Percentiles rank a stretch among this genome's conserved stretches.
Evolutionary conservation across 2,329 filamentous ascomycete species (phyloP).

Genomic region (Ophiostoma populinum): DNA sequence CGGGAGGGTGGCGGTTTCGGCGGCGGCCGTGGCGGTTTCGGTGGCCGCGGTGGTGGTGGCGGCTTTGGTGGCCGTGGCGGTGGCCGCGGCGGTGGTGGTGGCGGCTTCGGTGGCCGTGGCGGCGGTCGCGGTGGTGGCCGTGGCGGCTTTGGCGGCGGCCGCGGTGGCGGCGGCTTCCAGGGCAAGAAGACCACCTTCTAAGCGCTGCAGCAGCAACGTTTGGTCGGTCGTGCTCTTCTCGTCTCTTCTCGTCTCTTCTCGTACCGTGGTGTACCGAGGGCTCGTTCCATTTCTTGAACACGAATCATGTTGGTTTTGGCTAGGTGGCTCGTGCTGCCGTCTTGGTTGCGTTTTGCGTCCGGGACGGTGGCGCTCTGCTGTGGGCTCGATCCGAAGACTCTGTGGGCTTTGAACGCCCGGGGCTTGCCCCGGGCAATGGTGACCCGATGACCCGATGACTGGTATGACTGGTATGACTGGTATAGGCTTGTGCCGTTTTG

Average conservation of each 20-base stretch:
- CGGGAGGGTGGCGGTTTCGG: constrained; percentile 37
- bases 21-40: constrained; percentile 21
- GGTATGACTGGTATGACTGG: too few relatives aligned
- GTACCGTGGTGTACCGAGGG: too few relatives aligned
- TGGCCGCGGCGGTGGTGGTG: constrained; percentile 30
- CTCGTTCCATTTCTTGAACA: constrained; percentile 14
- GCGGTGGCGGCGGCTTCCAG: constrained; percentile 45
- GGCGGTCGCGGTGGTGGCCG: constrained; percentile 34
- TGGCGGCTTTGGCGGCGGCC: constrained; percentile 37
- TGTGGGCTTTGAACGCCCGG: constrained; percentile 8
- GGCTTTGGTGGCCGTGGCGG: constrained; percentile 32
- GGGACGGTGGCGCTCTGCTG: constrained; percentile 36
- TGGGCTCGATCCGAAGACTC: constrained; percentile 10
- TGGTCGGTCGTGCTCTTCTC: not conserved
- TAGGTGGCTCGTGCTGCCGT: constrained; percentile 32
- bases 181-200: constrained; percentile 58
- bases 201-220: constrained; percentile 8
- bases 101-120: constrained; percentile 32
- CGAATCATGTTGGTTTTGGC: constrained; percentile 21
- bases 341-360: constrained; percentile 10
- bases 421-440: not conserved
- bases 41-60: constrained; percentile 33
- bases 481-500: too few relatives aligned
- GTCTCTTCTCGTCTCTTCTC: constrained; percentile 6
- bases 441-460: constrained; percentile 7